Percentiles rank a stretch among this genome's conserved stretches.
phyloP scores from a whole-genome alignment of 805 yeast genomes.

The Teunomyces funiuensis region DNA sequence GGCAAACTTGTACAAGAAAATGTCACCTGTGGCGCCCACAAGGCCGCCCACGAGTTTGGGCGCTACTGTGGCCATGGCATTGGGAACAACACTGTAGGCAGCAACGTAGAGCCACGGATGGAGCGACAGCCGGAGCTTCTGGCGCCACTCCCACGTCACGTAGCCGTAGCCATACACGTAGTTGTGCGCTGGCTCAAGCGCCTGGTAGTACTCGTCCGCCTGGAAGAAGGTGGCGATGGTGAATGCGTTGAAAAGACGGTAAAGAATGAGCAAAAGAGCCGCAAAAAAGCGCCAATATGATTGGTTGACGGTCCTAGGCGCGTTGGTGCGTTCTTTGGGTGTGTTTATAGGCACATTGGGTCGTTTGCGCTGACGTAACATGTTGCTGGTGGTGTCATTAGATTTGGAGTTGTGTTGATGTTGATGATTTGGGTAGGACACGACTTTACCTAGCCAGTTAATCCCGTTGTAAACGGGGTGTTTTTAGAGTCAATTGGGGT shows the following conservation, averaged over 20 bases:
- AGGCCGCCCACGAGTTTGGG: constrained; percentile 74
- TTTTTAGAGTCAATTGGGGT: too few relatives aligned
- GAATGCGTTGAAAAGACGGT: constrained; percentile 64
- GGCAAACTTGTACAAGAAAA: constrained; percentile 51
- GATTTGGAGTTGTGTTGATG: too few relatives aligned
- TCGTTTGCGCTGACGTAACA: constrained; percentile 5
- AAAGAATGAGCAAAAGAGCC: constrained; percentile 22
- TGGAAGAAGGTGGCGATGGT: constrained; percentile 78
- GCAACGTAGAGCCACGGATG: constrained; percentile 73
- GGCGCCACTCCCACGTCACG: constrained; percentile 92
- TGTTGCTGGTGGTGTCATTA: not conserved
- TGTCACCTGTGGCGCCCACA: constrained; percentile 73
- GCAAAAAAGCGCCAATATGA: constrained; percentile 9
- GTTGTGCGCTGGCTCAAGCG: constrained; percentile 86
- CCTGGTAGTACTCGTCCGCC: constrained; percentile 94
- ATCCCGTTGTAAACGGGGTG: too few relatives aligned
- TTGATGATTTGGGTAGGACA: too few relatives aligned
- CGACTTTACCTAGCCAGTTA: too few relatives aligned
- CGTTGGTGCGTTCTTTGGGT: too few relatives aligned
- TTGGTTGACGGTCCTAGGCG: not conserved
- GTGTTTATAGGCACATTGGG: not conserved
- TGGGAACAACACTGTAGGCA: constrained; percentile 26
- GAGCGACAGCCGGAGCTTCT: constrained; percentile 69
- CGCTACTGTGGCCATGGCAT: constrained; percentile 31
- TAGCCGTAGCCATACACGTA: constrained; percentile 77